These are phyloP conservation scores for Penicillium palitans DNA, from an alignment of 2,329 filamentous ascomycete genomes.

Conservation along the genomic window DNA sequence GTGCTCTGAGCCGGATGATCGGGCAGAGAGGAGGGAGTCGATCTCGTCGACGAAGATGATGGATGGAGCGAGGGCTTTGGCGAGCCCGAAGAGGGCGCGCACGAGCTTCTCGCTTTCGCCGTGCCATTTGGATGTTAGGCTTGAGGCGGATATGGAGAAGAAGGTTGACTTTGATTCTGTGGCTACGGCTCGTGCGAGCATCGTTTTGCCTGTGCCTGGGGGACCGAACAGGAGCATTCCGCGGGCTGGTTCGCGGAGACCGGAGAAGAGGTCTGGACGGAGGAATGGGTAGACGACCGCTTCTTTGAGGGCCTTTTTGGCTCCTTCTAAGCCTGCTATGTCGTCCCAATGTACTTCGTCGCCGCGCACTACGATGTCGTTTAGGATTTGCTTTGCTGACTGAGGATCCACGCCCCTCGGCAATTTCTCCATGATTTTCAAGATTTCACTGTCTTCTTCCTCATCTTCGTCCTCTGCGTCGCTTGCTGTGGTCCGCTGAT, in stretches of 20 bases:
- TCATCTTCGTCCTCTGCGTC: constrained; percentile 49
- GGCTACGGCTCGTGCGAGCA: constrained; percentile 91
- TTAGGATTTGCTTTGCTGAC: constrained; percentile 87
- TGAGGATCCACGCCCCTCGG: constrained; percentile 78
- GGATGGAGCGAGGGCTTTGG: constrained; percentile 82
- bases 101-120: constrained; percentile 97
- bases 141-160: constrained; percentile 94
- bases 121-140: constrained; percentile 90
- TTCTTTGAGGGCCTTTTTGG: constrained; percentile 90
- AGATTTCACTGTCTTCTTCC: constrained; percentile 59
- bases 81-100: constrained; percentile 83
- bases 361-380: constrained; percentile 91
- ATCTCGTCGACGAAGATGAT: constrained; percentile 99
- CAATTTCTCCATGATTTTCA: constrained; percentile 70
- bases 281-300: constrained; percentile 97
- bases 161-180: constrained; percentile 95
- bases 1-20: constrained; percentile 76
- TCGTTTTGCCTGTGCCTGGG: constrained; percentile 97
- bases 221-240: constrained; percentile 97
- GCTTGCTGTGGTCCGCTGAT: constrained; percentile 51
- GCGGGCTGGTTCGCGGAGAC: constrained; percentile 85
- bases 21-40: constrained; percentile 83
- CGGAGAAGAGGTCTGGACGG: constrained; percentile 92
- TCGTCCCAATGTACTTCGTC: constrained; percentile 95
- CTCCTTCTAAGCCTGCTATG: constrained; percentile 84